Evolutionary conservation across 225 moss, liverwort and hornwort species (phyloP).

Genomic region (Neckera pumila): DNA sequence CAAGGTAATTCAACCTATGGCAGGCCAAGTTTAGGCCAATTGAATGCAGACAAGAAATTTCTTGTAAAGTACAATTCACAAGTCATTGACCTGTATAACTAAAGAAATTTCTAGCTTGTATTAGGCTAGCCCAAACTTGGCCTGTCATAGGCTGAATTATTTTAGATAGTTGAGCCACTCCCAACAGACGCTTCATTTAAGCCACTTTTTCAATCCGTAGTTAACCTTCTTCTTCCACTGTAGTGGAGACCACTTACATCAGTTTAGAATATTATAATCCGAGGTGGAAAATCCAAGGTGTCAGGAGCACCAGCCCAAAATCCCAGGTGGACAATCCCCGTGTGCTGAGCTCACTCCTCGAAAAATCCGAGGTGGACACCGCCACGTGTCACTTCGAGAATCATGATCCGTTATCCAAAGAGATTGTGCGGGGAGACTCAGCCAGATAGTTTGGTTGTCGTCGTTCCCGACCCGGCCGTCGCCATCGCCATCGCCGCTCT

Average conservation of each 20-base stretch:
- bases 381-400: not conserved
- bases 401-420: slow-evolving; percentile 24
- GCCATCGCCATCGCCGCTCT: not conserved
- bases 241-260: not conserved
- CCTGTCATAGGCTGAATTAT: too few species aligned
- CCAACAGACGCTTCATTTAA: accelerated
- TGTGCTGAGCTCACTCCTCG: not conserved
- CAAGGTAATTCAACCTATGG: too few species aligned
- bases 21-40: too few species aligned
- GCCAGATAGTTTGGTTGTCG: not conserved
- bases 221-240: not conserved
- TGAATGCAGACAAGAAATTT: too few species aligned
- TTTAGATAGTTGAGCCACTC: not conserved
- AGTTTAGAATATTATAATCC: not conserved
- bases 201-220: not conserved
- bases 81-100: too few species aligned
- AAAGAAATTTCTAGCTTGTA: too few species aligned
- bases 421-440: not conserved
- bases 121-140: too few species aligned
- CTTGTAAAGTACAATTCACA: too few species aligned
- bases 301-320: not conserved
- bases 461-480: not conserved
- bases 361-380: not conserved
- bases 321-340: not conserved
- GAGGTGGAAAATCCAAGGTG: not conserved